A percentile compares a stretch with the other conserved stretches of the same genome.
Conservation (phyloP, 257 asterid species). For the Penstemon newberryi region DNA sequence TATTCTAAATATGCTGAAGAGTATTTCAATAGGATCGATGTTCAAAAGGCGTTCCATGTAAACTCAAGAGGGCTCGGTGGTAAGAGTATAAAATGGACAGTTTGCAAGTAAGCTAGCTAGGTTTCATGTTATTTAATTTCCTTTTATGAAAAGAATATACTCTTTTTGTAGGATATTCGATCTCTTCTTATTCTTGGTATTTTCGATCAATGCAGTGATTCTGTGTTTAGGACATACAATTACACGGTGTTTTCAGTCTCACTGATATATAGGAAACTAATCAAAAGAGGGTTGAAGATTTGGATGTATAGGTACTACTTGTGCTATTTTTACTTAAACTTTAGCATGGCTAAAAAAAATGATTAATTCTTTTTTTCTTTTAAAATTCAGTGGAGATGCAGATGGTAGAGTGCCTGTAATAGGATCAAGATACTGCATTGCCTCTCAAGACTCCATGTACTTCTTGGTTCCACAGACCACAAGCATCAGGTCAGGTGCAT, state of each 20-base stretch:
- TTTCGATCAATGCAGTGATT: slow-evolving; percentile 41
- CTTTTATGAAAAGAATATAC: no score
- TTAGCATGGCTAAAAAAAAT: no score
- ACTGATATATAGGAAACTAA: slow-evolving; percentile 66
- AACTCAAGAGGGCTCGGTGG: slow-evolving; percentile 26
- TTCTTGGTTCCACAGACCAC: slow-evolving; percentile 54
- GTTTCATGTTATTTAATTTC: neutral
- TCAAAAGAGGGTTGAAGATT: slow-evolving; percentile 74
- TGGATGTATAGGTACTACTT: slow-evolving; percentile 79
- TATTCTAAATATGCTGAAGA: slow-evolving; percentile 42
- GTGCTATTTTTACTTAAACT: no score
- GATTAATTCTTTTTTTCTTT: no score
- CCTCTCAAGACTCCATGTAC: slow-evolving; percentile 64
- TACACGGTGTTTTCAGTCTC: slow-evolving; percentile 56
- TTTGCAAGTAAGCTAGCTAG: slow-evolving; percentile 54
- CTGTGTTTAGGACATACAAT: slow-evolving; percentile 51
- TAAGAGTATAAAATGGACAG: slow-evolving; percentile 47
- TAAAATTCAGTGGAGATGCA: slow-evolving; percentile 65
- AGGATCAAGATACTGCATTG: slow-evolving; percentile 70
- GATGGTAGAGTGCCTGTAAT: slow-evolving; percentile 90
- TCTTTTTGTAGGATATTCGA: no score
- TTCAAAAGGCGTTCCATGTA: slow-evolving; percentile 57
- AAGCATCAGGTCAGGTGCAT: slow-evolving; percentile 52
- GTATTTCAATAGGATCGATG: slow-evolving; percentile 70
- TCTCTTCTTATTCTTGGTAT: neutral